A percentile compares a stretch with the other conserved stretches of the same genome.
phyloP scores from a whole-genome alignment of 2,329 filamentous ascomycete species.

The Pyrenophora tritici-repentis region DNA sequence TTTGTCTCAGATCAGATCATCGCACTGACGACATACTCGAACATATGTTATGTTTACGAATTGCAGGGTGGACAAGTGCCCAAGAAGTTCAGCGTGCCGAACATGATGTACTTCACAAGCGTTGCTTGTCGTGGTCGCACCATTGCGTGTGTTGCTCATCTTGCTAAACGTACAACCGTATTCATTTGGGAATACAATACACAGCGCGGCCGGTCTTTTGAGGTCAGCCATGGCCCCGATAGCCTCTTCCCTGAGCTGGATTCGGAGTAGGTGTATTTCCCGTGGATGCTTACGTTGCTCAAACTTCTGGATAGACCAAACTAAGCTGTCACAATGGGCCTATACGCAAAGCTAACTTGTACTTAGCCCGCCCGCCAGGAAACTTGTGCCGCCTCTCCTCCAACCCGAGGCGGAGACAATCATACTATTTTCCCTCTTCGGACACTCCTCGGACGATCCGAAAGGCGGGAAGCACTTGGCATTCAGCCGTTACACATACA shows the following conservation, averaged over 20 bases:
- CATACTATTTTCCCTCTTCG: slow-evolving; percentile 9
- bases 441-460: neutral
- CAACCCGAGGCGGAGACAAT: slow-evolving; percentile 22
- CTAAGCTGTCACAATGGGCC: neutral
- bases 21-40: slow-evolving; percentile 19
- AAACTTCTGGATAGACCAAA: no score
- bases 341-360: slow-evolving; percentile 2
- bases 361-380: neutral
- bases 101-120: neutral
- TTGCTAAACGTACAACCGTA: slow-evolving; percentile 10
- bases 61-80: slow-evolving; percentile 11
- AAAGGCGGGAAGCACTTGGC: neutral
- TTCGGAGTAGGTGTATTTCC: neutral
- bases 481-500: slow-evolving; percentile 19
- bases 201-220: slow-evolving; percentile 27
- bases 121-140: slow-evolving; percentile 27
- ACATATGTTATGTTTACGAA: slow-evolving; percentile 29
- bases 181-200: slow-evolving; percentile 41
- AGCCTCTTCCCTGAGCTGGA: neutral
- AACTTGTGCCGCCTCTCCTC: slow-evolving; percentile 7
- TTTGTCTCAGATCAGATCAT: slow-evolving; percentile 33
- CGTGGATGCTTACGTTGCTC: no score
- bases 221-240: slow-evolving; percentile 10
- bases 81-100: slow-evolving; percentile 31
- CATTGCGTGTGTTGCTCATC: slow-evolving; percentile 26